phyloP scores from a whole-genome alignment of 805 yeast species.

The Kodamaea kakaduensis region DNA sequence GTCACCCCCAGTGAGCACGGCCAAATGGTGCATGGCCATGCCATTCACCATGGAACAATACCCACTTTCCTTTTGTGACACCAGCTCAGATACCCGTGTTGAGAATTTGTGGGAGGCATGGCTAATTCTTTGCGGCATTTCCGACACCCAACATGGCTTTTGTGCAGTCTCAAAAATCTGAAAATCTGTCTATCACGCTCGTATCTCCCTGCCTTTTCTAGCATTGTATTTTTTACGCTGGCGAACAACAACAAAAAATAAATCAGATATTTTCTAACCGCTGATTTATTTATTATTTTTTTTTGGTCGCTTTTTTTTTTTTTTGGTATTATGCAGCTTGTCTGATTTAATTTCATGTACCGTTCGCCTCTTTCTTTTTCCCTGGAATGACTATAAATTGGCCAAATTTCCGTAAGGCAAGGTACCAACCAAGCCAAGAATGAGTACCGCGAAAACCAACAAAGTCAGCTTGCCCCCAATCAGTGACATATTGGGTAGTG shows the following conservation, averaged over 20 bases:
- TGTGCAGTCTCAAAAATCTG: constrained; percentile 2
- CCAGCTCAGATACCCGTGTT: too few species aligned
- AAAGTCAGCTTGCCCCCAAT: constrained; percentile 39
- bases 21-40: too few species aligned
- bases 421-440: constrained; percentile 3
- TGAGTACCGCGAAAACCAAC: constrained; percentile 7
- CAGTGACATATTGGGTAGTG: constrained; percentile 30
- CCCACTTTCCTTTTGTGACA: too few species aligned
- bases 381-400: constrained; percentile 5
- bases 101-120: too few species aligned
- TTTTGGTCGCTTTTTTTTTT: too few species aligned
- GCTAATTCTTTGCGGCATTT: constrained; percentile 1
- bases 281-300: too few species aligned
- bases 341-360: constrained; percentile 4
- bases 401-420: constrained; percentile 5
- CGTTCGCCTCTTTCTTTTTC: constrained; percentile 6
- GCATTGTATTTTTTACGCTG: not conserved
- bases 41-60: too few species aligned
- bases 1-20: too few species aligned
- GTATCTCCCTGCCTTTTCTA: not conserved
- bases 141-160: not conserved
- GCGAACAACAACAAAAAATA: not conserved
- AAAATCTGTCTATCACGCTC: constrained; percentile 4
- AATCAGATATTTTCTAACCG: not conserved
- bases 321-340: constrained; percentile 3